Base-by-base conservation (phyloP, 768 basidiomycete species). In the Suillus clintonianus region DNA sequence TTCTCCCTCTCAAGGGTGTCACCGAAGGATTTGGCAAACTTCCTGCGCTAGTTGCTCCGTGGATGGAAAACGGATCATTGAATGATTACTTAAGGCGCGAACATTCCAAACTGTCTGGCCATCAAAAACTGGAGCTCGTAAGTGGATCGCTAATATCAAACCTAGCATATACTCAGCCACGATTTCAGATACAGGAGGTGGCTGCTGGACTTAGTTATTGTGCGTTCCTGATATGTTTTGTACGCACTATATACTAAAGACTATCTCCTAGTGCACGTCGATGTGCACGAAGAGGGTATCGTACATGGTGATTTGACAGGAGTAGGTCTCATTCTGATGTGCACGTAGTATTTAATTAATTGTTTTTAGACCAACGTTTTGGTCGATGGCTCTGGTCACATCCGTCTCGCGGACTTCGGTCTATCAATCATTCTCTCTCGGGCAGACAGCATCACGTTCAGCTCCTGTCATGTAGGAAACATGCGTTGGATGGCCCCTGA, bases 271-370 rank as follows among this genome's bases (percentile, higher is more conserved):
- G 34, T 34, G 34, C 34, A n/a, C n/a, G n/a, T n/a, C n/a, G n/a
- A n/a, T n/a, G n/a, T n/a, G n/a, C n/a, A 34, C 8, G 34, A 6
- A 5, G 34, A 34, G 8, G 34, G 7, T 34, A 6, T 34, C 34
- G 34, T 34, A 6, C 34, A 34, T 34, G 81, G 82, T 0, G 81
- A 84, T 56, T 71, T 83, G 36, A 81, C 80, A 63, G 82, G 78
- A 19, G 82, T 81, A 57, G 54, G 71, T 69, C 43, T 36, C 5
- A 14, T 30, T 5, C 3, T 22, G 6, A 17, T 55, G 45, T 2
- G 42, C 34, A 30, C 48, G 39, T 17, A 39, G 4, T 56, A 9
- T 13, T 14, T 27, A 22, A 55, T 22, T 27, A 2, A 27, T 27
- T 27, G 27, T 27, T 27, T 11, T 50, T 50, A 79, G 64, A 60